Evolutionary conservation across 2,329 filamentous ascomycete genomes (phyloP).

Genomic region (Alternaria sp.): DNA sequence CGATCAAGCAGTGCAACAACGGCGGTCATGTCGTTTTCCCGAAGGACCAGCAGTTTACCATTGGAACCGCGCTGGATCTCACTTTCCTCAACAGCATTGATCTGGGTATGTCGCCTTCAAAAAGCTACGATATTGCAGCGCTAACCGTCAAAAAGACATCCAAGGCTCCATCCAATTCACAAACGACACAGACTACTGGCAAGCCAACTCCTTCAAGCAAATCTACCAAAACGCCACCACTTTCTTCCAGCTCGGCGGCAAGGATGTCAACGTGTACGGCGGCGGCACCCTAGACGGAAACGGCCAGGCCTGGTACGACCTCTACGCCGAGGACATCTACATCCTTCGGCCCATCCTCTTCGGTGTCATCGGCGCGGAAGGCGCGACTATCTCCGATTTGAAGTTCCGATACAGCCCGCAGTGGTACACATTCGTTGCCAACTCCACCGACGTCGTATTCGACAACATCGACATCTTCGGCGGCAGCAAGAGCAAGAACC

Average conservation of each 20-base stretch:
- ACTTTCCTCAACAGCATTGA: constrained; percentile 70
- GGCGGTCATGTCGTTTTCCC: constrained; percentile 68
- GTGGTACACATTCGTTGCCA: constrained; percentile 71
- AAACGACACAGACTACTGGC: constrained; percentile 73
- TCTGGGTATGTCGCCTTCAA: constrained; percentile 51
- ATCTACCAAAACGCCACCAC: constrained; percentile 70
- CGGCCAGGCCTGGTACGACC: constrained; percentile 69
- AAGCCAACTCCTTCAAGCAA: constrained; percentile 67
- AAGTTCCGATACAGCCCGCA: constrained; percentile 66
- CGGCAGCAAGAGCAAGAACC: constrained; percentile 58
- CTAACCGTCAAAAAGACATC: constrained; percentile 53
- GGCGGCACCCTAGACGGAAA: constrained; percentile 69
- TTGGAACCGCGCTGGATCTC: constrained; percentile 69
- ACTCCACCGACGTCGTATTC: constrained; percentile 69
- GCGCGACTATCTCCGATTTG: constrained; percentile 65
- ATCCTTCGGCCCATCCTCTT: constrained; percentile 66
- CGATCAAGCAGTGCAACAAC: constrained; percentile 66
- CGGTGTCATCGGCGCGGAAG: constrained; percentile 63
- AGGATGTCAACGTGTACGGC: constrained; percentile 72
- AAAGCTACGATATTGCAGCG: rapidly evolving
- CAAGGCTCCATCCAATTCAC: constrained; percentile 68
- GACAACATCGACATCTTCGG: constrained; percentile 67
- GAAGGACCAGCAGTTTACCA: constrained; percentile 62
- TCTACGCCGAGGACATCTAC: constrained; percentile 63
- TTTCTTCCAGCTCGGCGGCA: constrained; percentile 71